phyloP scores from a whole-genome alignment of 73 alveolate species.

The Tetrahymena malaccensis region DNA sequence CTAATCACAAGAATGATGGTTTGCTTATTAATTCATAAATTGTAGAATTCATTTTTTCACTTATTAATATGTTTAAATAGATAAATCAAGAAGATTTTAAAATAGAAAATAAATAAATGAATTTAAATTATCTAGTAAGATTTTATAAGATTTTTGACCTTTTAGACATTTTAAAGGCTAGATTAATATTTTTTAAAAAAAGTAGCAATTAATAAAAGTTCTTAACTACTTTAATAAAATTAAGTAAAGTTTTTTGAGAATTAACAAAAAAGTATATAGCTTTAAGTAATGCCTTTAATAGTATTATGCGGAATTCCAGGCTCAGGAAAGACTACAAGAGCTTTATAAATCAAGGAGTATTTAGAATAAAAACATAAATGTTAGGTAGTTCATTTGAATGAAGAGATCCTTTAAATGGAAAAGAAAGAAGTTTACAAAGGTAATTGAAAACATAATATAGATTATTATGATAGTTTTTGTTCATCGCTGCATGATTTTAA shows the following conservation, averaged over 20 bases:
- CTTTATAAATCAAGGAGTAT: slow-evolving; percentile 61
- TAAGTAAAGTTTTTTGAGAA: neutral
- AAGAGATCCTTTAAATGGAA: slow-evolving; percentile 64
- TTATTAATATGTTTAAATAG: too few relatives aligned
- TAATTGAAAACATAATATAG: neutral
- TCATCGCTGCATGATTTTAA: neutral
- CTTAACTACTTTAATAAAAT: neutral
- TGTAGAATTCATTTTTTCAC: too few relatives aligned
- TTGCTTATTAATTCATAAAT: too few relatives aligned
- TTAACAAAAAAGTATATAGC: neutral
- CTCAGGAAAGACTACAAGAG: slow-evolving; percentile 88
- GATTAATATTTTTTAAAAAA: neutral
- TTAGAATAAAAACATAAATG: slow-evolving; percentile 55
- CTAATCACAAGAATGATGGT: too few relatives aligned
- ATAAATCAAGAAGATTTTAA: neutral
- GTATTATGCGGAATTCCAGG: slow-evolving; percentile 92
- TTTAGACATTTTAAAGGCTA: neutral
- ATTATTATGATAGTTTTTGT: neutral
- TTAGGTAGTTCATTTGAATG: slow-evolving; percentile 68
- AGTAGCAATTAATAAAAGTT: neutral
- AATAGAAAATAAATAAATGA: neutral
- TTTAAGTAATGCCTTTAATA: slow-evolving; percentile 78
- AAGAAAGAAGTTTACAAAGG: slow-evolving; percentile 68
- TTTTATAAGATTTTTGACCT: neutral
- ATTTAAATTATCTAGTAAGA: neutral